Conservation (phyloP, 2,329 filamentous ascomycete species). For the Hortaea sp. region DNA sequence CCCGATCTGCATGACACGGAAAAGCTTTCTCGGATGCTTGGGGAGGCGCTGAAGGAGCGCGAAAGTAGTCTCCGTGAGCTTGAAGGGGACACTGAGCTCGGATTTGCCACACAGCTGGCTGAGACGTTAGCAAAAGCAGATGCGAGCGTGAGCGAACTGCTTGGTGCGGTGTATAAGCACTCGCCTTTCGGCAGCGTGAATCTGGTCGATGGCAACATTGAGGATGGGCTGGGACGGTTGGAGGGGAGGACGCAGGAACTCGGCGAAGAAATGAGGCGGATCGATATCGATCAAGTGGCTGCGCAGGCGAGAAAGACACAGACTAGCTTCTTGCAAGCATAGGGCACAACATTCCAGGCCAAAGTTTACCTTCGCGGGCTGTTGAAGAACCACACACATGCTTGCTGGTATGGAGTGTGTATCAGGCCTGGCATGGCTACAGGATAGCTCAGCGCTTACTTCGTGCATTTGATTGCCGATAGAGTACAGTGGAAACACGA, state of each 20-base stretch:
- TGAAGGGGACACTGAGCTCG: conserved; percentile 22
- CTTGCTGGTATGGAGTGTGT: too few relatives aligned
- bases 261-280: conserved; percentile 26
- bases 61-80: conserved; percentile 15
- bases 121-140: conserved; percentile 29
- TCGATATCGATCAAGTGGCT: conserved; percentile 15
- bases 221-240: conserved; percentile 25
- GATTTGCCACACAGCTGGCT: conserved; percentile 24
- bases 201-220: conserved; percentile 14
- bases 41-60: not conserved
- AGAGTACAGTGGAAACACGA: too few relatives aligned
- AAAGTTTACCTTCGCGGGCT: too few relatives aligned
- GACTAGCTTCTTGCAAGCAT: too few relatives aligned
- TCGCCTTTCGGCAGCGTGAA: conserved; percentile 11
- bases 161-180: conserved; percentile 29
- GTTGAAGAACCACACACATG: too few relatives aligned
- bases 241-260: conserved; percentile 29
- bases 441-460: too few relatives aligned
- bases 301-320: not conserved
- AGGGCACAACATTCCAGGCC: too few relatives aligned
- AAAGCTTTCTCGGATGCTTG: conserved; percentile 6
- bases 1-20: conserved; percentile 6
- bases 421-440: too few relatives aligned
- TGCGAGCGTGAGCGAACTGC: conserved; percentile 26
- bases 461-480: too few relatives aligned